Evolutionary conservation across 2,329 filamentous ascomycete species (phyloP), one percentile per base, ranked within the genome.

Genomic region (Helicocarpus griseus): DNA sequence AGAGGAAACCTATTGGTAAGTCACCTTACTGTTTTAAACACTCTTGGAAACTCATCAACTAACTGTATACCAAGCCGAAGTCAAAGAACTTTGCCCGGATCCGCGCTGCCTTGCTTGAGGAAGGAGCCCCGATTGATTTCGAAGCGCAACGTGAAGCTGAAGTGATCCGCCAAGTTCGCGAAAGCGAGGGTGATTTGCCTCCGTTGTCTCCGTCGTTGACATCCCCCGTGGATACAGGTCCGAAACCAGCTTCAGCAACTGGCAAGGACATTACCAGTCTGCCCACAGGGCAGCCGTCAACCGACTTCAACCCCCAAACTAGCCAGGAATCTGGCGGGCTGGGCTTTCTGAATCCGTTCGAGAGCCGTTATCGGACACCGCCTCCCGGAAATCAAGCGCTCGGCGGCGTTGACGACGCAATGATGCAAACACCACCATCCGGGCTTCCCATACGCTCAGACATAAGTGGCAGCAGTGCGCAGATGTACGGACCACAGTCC

Each of bases 21-120:
- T n/a, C 29, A 31, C n/a, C n/a, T 33, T 21, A 38, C 5, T 38
- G 26, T 29, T 26, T 36, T 28, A 36, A 44, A 11, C 8, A 8
- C n/a, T 38, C 21, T 49, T 9, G 17, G 17, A 49, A 45, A 9
- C 9, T 44, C 33, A 49, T 36, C 17, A 2, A 29, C 47, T 49
- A 40, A 49, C 35, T 13, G 6, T n/a, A 39, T 60, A 43, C 56
- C 60, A 58, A 94, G 87, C 93, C 94, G 11, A 98, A 97, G 75
- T 93, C 91, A 0, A 95, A 95, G 71, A 89, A 86, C 0, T 98
- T 98, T 67, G 89, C 90, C 4, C 85, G 93, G 9, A 95, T 98
- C 58, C 83, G 87, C 55, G 93, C 91, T 7, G 89, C 89, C 3
- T 77, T 98, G 0, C 77, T 87, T 52, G 93, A 98, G 70, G 93